Percentiles rank a stretch among this genome's conserved stretches.
These are phyloP conservation scores for Lentinula lateritia DNA, from an alignment of 768 basidiomycete species.

Conservation along the genomic window DNA sequence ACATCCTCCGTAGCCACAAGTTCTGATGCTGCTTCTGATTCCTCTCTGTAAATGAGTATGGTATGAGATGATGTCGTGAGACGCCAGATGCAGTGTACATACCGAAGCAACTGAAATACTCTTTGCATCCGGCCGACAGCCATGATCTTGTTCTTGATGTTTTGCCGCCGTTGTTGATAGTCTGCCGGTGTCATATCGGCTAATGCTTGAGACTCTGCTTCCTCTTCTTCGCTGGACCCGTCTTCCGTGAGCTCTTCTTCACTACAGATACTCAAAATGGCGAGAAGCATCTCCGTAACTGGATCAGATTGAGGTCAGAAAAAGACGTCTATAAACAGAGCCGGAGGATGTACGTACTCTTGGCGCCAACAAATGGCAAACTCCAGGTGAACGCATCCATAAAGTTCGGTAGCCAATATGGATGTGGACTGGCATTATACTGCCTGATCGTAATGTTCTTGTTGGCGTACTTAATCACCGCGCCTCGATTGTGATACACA, in stretches of 20 bases:
- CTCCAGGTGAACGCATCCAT: constrained; percentile 99
- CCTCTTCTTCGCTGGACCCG: constrained; percentile 32
- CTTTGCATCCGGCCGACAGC: constrained; percentile 89
- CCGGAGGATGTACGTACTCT: constrained; percentile 59
- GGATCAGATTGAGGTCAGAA: not conserved
- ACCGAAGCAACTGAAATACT: constrained; percentile 88
- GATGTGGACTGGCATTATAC: constrained; percentile 75
- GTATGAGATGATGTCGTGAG: not conserved
- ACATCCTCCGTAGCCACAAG: constrained; percentile 31
- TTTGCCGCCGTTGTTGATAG: constrained; percentile 56
- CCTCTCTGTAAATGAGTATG: constrained; percentile 46
- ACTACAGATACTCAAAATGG: constrained; percentile 89
- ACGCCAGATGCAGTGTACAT: constrained; percentile 18
- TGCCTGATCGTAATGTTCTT: constrained; percentile 95
- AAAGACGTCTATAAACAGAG: not conserved
- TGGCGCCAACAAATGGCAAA: constrained; percentile 93
- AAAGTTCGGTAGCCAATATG: constrained; percentile 95
- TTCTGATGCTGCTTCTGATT: constrained; percentile 74
- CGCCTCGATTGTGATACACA: constrained; percentile 94
- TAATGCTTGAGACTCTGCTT: constrained; percentile 21
- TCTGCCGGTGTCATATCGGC: constrained; percentile 27
- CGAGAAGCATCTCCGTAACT: constrained; percentile 98
- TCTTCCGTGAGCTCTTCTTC: constrained; percentile 82
- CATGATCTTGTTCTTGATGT: constrained; percentile 91
- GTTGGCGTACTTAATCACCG: constrained; percentile 94